Evolutionary conservation across 345 rosid genomes (phyloP).

Genomic region (Aegle marmelos): DNA sequence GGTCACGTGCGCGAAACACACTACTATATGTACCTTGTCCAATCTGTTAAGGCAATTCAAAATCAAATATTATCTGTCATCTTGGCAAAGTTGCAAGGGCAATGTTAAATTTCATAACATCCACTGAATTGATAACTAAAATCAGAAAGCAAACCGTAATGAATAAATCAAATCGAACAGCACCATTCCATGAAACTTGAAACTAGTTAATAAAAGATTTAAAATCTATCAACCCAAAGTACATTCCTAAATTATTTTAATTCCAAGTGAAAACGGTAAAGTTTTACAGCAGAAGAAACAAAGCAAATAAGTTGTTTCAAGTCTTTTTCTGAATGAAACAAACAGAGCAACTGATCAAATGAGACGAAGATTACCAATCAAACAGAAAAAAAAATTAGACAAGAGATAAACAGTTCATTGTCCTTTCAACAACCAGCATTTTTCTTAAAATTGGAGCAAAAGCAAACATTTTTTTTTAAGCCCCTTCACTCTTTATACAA

Average conservation of each 20-base stretch:
- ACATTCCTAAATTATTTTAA: background rate
- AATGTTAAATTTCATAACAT: background rate
- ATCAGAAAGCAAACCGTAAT: background rate
- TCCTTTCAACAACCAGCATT: background rate
- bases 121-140: background rate
- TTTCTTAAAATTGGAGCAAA: background rate
- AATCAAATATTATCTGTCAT: background rate
- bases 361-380: background rate
- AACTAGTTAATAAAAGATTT: background rate
- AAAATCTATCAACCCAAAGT: background rate
- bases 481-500: background rate
- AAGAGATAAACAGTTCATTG: background rate
- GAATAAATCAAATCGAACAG: background rate
- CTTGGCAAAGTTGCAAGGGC: background rate
- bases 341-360: background rate
- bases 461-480: background rate
- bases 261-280: background rate
- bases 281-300: background rate
- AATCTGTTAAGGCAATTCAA: constrained; percentile 47
- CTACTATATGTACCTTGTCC: constrained; percentile 98
- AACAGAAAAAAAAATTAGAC: background rate
- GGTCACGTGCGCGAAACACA: constrained; percentile 85
- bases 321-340: background rate
- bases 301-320: background rate
- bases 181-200: background rate